These are phyloP conservation scores for Nepenthes mirabilis DNA, from an alignment of 148 eudicot species.

Conservation along the genomic window DNA sequence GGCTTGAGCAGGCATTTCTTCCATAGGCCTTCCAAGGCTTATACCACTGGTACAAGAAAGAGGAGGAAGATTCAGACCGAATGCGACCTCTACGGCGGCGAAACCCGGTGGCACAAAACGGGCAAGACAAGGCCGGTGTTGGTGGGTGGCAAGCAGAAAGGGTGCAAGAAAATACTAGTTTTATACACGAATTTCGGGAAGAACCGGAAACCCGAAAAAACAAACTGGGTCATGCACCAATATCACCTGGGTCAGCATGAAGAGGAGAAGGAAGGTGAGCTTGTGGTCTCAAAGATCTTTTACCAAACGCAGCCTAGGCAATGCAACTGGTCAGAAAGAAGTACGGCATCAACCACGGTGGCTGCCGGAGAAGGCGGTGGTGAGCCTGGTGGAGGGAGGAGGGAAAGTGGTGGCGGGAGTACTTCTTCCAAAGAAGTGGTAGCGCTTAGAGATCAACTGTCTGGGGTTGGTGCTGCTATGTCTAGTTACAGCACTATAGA, in stretches of 20 bases:
- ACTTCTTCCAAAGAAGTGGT: slow-evolving; percentile 1
- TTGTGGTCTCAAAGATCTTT: slow-evolving; percentile 92
- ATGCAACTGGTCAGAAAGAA: slow-evolving; percentile 36
- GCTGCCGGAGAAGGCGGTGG: not conserved
- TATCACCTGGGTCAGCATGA: slow-evolving; percentile 86
- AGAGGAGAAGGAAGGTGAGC: slow-evolving; percentile 89
- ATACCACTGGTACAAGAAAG: slow-evolving; percentile 94
- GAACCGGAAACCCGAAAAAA: slow-evolving; percentile 83
- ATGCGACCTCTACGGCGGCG: slow-evolving; percentile 87
- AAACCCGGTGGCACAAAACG: slow-evolving; percentile 96
- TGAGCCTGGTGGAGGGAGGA: not conserved
- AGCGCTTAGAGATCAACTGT: not conserved
- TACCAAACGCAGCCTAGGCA: slow-evolving; percentile 94
- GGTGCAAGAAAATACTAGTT: slow-evolving; percentile 93
- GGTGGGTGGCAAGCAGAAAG: slow-evolving; percentile 79
- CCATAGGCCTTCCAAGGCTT: slow-evolving; percentile 96
- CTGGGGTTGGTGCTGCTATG: not conserved
- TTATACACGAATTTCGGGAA: slow-evolving; percentile 87
- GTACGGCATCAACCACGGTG: not conserved
- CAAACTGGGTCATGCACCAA: slow-evolving; percentile 99
- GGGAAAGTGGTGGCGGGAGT: not conserved
- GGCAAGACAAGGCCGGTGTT: slow-evolving; percentile 91
- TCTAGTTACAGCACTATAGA: not conserved
- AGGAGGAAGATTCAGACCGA: slow-evolving; percentile 90
- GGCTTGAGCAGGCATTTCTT: slow-evolving; percentile 95